These are phyloP conservation scores for Diaporthe destruens DNA, from an alignment of 2,329 filamentous ascomycete species.

Conservation along the genomic window DNA sequence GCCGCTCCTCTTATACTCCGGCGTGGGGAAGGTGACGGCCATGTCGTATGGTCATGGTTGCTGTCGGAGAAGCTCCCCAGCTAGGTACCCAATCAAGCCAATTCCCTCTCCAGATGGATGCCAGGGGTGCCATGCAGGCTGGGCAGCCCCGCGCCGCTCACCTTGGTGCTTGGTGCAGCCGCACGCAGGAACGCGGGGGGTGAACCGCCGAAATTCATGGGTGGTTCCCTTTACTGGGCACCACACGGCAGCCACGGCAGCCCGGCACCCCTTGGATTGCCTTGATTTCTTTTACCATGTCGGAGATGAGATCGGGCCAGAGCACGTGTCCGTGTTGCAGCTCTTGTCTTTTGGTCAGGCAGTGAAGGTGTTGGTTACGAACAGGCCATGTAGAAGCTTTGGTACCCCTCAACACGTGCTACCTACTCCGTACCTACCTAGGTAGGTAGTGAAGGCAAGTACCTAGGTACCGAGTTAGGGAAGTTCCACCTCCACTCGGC, in stretches of 20 bases:
- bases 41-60: not conserved
- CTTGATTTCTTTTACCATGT: not conserved
- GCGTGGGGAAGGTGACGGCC: slow-evolving; percentile 17
- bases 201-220: slow-evolving; percentile 28
- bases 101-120: not conserved
- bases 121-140: slow-evolving; percentile 8
- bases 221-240: not conserved
- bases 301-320: not conserved
- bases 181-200: slow-evolving; percentile 31
- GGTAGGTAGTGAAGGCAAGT: too few relatives aligned
- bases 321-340: not conserved
- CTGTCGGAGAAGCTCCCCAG: slow-evolving; percentile 15
- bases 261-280: not conserved
- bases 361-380: not conserved
- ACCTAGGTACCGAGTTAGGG: too few relatives aligned
- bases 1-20: slow-evolving; percentile 5
- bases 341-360: not conserved
- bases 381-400: slow-evolving; percentile 6
- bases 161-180: slow-evolving; percentile 3
- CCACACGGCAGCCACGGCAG: not conserved
- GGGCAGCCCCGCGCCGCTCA: not conserved
- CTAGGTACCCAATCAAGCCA: not conserved
- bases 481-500: too few relatives aligned
- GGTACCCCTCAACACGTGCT: not conserved
- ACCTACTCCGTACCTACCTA: too few relatives aligned